phyloP scores from a whole-genome alignment of 257 asterid species.

The Solanum chaucha region DNA sequence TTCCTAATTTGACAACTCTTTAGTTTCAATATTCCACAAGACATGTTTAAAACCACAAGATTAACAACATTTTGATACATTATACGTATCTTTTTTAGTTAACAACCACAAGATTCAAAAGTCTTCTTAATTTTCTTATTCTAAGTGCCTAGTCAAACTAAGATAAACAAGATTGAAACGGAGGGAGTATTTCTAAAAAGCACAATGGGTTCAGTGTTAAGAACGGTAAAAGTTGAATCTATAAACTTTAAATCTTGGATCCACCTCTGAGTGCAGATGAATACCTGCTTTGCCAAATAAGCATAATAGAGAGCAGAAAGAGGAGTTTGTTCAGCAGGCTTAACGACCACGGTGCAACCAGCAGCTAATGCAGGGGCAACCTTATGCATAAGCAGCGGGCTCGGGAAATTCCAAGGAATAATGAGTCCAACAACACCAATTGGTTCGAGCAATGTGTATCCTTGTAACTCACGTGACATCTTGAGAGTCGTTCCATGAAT shows the following conservation, averaged over 20 bases:
- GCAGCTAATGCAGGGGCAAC: constrained; percentile 30
- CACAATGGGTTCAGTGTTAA: no score
- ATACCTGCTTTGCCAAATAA: constrained; percentile 23
- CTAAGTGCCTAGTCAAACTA: no score
- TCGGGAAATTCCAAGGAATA: constrained; percentile 35
- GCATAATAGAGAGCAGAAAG: constrained; percentile 33
- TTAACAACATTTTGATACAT: no score
- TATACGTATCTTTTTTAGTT: no score
- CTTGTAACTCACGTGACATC: constrained; percentile 23
- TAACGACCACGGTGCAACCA: constrained; percentile 32
- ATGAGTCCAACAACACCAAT: constrained; percentile 38
- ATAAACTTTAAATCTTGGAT: neutral
- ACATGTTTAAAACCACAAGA: no score
- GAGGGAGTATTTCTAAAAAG: no score
- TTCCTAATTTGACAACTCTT: no score
- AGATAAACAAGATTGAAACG: no score
- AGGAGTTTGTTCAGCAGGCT: constrained; percentile 36
- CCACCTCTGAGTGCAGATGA: neutral
- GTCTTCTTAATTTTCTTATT: no score
- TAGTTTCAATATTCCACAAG: no score
- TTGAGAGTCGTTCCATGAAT: constrained; percentile 31
- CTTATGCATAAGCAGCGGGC: constrained; percentile 16
- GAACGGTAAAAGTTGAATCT: neutral
- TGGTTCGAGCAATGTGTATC: constrained; percentile 29
- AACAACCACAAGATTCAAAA: no score